A percentile compares a stretch with the other conserved stretches of the same genome.
These are phyloP conservation scores for Malus asiatica DNA, from an alignment of 306 rosid genomes.

Conservation along the genomic window DNA sequence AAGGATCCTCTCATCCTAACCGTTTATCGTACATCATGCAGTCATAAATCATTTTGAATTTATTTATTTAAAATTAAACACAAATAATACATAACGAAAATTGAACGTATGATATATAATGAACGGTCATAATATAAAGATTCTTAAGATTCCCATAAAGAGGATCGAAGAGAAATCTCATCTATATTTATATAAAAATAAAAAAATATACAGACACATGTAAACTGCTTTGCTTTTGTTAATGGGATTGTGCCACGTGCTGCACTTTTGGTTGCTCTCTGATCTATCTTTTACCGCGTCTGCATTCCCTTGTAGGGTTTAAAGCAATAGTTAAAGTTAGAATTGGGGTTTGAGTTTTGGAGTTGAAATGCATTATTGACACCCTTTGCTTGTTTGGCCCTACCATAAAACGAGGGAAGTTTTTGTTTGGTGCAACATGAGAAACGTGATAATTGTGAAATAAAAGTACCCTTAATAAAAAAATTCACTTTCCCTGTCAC, in stretches of 20 bases:
- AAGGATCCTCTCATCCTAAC: too few species aligned
- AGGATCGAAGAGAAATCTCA: too few species aligned
- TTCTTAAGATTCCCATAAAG: too few species aligned
- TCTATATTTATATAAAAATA: background rate
- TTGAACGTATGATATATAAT: too few species aligned
- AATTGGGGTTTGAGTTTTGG: too few species aligned
- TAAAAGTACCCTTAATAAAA: background rate
- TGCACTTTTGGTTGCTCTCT: background rate
- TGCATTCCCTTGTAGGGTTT: background rate
- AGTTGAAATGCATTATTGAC: too few species aligned
- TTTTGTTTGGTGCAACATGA: background rate
- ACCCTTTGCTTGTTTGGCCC: background rate
- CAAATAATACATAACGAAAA: too few species aligned
- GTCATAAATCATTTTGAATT: too few species aligned
- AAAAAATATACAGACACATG: background rate
- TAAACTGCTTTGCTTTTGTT: background rate
- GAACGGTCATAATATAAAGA: rapidly evolving
- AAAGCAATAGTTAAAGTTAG: background rate
- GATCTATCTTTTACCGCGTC: background rate
- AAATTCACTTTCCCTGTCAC: background rate
- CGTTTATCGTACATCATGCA: too few species aligned
- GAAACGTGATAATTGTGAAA: conserved; percentile 4
- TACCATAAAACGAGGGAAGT: background rate
- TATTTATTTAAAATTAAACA: too few species aligned
- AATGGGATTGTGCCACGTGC: background rate